Evolutionary conservation across 2,329 filamentous ascomycete genomes (phyloP).

Genomic region (Coleophoma crateriformis): DNA sequence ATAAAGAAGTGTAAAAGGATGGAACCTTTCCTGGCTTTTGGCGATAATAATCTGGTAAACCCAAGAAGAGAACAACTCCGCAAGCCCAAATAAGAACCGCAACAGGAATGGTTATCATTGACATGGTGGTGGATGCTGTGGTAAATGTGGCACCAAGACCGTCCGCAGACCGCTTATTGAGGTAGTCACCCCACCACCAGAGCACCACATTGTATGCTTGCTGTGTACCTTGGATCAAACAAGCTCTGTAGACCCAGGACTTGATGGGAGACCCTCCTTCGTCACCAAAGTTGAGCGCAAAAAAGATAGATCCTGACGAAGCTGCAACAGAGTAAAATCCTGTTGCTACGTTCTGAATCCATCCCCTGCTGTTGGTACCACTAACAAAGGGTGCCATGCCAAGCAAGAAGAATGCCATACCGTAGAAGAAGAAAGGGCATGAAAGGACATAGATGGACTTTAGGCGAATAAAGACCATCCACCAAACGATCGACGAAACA

Average conservation of each 20-base stretch:
- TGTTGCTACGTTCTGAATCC: conserved; percentile 56
- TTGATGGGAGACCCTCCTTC: conserved; percentile 57
- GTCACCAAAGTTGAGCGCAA: conserved; percentile 62
- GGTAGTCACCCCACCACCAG: conserved; percentile 61
- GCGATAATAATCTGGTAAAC: conserved; percentile 61
- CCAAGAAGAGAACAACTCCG: conserved; percentile 48
- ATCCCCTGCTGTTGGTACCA: conserved; percentile 34
- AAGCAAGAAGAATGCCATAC: conserved; percentile 56
- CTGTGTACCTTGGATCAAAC: conserved; percentile 60
- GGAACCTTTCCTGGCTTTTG: conserved; percentile 58
- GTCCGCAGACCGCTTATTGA: conserved; percentile 38
- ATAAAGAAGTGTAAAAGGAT: conserved; percentile 57
- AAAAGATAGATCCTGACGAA: conserved; percentile 58
- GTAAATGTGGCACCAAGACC: conserved; percentile 26
- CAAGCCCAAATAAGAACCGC: conserved; percentile 51
- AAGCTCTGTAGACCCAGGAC: conserved; percentile 61
- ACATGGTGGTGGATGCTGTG: conserved; percentile 5
- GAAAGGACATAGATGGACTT: conserved; percentile 53
- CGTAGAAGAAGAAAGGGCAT: conserved; percentile 57
- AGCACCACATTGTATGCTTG: conserved; percentile 59
- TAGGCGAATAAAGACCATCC: conserved; percentile 52
- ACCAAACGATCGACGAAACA: conserved; percentile 54
- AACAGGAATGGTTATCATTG: conserved; percentile 51
- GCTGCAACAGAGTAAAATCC: conserved; percentile 58
- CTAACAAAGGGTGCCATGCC: conserved; percentile 49